Base-by-base conservation (phyloP, 768 basidiomycete species). In the Lactarius hatsudake region DNA sequence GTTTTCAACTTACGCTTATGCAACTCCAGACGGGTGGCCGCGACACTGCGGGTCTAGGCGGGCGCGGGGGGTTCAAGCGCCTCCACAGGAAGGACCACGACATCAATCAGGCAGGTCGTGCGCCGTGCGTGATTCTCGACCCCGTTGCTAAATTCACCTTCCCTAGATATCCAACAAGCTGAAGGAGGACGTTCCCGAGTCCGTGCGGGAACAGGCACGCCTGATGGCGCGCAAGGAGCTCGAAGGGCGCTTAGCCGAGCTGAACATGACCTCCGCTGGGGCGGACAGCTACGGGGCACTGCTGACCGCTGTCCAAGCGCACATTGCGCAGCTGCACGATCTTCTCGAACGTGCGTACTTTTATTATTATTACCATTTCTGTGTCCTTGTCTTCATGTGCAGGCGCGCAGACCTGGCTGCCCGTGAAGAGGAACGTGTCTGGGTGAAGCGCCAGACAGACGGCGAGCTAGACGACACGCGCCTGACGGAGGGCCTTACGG, bases 401-500 rank as follows among this genome's bases (percentile, higher is more conserved):
- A n/a, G 28, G 1, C 17, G 18, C 15, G 10, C 28, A 88, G 87
- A 88, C 73, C 81, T 89, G 23, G 81, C 87, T 17, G 86, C 87
- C 0, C 87, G 83, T 66, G 87, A 88, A 70, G 87, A 88, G 71
- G 87, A 88, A 69, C 83, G 87, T 15, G 82, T 89, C 2, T 89
- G 87, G 87, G 78, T 88, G 18, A 89, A 88, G 72, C 83, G 87
- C 2, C 87, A 88, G 75, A 87, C 84, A 1, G 87, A 89, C 71
- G 87, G 87, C 43, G 87, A 89, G 70, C 79, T 89, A 5, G 87
- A 89, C 68, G 87, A 88, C 72, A 85, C 80, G 65, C 81, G 87
- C 18, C 74, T 89, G 61, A 86, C 86, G 13, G 87, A 89, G 72
- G 87, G 87, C 26, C 73, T 89, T 40, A 88, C 87, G 12, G 87